Conservation (phyloP, 1,139 yeast genomes). For the Sugiyamaella neomexicana region DNA sequence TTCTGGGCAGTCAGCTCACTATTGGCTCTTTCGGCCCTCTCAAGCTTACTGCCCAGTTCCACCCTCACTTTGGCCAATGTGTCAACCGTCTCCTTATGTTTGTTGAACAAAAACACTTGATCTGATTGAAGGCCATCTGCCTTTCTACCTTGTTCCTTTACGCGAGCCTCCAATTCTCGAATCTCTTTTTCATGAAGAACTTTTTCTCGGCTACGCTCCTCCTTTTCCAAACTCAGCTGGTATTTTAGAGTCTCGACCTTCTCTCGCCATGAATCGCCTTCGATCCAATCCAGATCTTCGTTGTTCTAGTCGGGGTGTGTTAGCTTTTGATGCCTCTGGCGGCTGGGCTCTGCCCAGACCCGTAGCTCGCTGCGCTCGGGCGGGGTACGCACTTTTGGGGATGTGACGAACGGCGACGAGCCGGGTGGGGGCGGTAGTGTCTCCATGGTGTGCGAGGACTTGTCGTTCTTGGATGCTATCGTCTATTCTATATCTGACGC, state of each 20-base stretch:
- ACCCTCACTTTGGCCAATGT: conserved; percentile 39
- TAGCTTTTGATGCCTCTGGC: background rate
- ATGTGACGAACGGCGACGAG: background rate
- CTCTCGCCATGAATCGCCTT: conserved; percentile 21
- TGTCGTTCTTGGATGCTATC: too few relatives aligned
- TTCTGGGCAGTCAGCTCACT: conserved; percentile 22
- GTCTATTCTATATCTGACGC: too few relatives aligned
- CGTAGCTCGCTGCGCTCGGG: conserved; percentile 1
- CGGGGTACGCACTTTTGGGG: background rate
- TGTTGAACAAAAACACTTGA: conserved; percentile 46
- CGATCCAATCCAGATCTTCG: conserved; percentile 7
- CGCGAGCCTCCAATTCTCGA: conserved; percentile 37
- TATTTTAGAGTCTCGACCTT: conserved; percentile 37
- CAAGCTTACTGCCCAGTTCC: conserved; percentile 31
- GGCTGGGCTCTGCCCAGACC: conserved; percentile 7
- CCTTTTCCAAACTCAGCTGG: conserved; percentile 37
- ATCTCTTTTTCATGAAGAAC: conserved; percentile 39
- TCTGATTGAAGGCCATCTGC: conserved; percentile 43
- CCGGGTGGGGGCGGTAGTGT: background rate
- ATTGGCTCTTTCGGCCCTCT: conserved; percentile 30
- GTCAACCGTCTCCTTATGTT: conserved; percentile 39
- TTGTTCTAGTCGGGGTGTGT: background rate
- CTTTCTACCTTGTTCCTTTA: conserved; percentile 38
- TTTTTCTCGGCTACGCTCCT: conserved; percentile 39
- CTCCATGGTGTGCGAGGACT: background rate